These are phyloP conservation scores for Colletotrichum navitas DNA, from an alignment of 2,329 filamentous ascomycete genomes.

Conservation along the genomic window DNA sequence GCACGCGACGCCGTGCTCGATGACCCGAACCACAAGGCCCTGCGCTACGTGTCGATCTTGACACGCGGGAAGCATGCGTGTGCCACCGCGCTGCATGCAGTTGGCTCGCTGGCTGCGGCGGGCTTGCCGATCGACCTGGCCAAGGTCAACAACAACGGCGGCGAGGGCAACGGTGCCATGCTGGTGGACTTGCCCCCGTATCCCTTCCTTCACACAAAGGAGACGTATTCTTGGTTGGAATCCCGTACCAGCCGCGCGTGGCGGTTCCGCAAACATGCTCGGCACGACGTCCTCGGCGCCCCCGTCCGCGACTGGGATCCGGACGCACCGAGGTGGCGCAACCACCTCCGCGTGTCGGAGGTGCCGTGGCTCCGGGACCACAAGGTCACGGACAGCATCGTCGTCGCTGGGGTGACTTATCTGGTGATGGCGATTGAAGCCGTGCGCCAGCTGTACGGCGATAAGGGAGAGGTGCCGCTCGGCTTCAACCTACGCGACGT, in stretches of 20 bases:
- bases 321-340: conserved; percentile 38
- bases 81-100: conserved; percentile 17
- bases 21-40: conserved; percentile 60
- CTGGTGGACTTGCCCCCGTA: conserved; percentile 41
- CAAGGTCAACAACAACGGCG: conserved; percentile 54
- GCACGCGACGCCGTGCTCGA: conserved; percentile 60
- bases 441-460: conserved; percentile 37
- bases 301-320: conserved; percentile 15
- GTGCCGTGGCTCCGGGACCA: conserved; percentile 62
- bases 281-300: conserved; percentile 41
- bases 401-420: conserved; percentile 54
- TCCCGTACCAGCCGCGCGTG: conserved; percentile 33
- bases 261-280: conserved; percentile 29
- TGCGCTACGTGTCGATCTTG: conserved; percentile 22
- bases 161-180: neutral
- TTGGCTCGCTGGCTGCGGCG: conserved; percentile 43
- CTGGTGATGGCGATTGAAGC: conserved; percentile 48
- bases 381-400: conserved; percentile 57
- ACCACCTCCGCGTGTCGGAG: conserved; percentile 47
- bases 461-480: conserved; percentile 25
- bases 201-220: conserved; percentile 37
- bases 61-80: neutral
- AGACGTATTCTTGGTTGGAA: conserved; percentile 36
- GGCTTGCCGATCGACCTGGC: conserved; percentile 54
- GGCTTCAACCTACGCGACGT: conserved; percentile 44